Percentiles rank a stretch among this genome's conserved stretches.
Evolutionary conservation across 148 eudicot species (phyloP).

Genomic region (Gaultheria prostrata): DNA sequence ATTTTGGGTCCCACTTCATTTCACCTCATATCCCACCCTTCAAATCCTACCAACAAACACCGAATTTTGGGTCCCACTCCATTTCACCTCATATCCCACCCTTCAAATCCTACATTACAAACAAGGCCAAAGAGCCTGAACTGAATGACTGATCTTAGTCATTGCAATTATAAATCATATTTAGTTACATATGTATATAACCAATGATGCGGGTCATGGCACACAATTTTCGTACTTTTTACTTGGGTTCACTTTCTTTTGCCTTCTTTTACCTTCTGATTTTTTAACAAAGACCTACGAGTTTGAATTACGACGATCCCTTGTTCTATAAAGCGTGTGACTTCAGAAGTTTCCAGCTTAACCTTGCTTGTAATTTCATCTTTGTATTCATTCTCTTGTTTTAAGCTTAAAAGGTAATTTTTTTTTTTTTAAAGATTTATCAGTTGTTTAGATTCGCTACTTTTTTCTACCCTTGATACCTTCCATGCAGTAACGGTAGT

Average conservation of each 20-base stretch:
- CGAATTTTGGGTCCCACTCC: no score
- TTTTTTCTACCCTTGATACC: background rate
- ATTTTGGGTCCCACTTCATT: no score
- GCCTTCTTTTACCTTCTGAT: background rate
- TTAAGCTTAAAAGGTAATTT: background rate
- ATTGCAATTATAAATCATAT: background rate
- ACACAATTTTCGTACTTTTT: background rate
- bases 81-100: no score
- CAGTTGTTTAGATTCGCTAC: background rate
- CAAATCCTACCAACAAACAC: no score
- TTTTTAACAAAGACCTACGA: background rate
- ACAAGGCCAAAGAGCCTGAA: background rate
- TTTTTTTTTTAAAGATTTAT: background rate
- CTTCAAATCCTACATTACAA: no score
- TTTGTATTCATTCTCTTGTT: background rate
- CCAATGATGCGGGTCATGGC: background rate
- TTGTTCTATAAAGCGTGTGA: background rate
- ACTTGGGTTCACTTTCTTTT: background rate
- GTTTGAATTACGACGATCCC: background rate
- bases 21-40: no score
- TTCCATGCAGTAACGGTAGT: background rate
- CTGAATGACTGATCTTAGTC: background rate
- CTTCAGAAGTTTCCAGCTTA: background rate
- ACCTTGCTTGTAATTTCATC: background rate
- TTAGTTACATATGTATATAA: background rate